Evolutionary conservation across 73 alveolate genomes (phyloP), one percentile per base, ranked within the genome.

Genomic region (Urostyla sp.): DNA sequence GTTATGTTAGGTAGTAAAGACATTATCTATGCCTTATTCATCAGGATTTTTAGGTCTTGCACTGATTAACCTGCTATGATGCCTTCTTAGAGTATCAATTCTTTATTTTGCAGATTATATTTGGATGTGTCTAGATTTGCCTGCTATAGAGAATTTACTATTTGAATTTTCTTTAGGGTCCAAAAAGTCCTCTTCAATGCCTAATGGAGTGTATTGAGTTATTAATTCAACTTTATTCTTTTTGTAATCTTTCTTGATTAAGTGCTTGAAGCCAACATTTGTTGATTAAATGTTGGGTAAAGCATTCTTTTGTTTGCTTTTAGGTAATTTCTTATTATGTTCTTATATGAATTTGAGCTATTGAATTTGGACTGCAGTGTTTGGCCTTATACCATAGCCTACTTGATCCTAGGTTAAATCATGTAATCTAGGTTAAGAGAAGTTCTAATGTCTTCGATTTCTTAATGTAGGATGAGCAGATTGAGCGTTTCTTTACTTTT

Each of bases 391-490:
- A 0, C 83, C 83, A 49, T 69, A 69, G 4, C 15, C 8, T 2
- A 69, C 69, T 49, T 69, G 40, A 49, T 69, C 60, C 16, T 40
- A 24, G 3, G 83, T 69, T n/a, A 69, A 49, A 49, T 69, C 83
- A 28, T 48, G 72, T 37, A 48, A 27, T 27, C 40, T 44, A 6
- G 83, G 44, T 11, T 44, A 43, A 1, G 5, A 5, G 20, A 57
- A 43, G 3, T 63, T 60, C 4, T 37, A 16, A 21, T 60, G 37
- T 23, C 27, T 63, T n/a, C 26, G n/a, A 7, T 32, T 49, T 43
- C 60, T 63, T 43, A 38, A 63, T 63, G 61, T 63, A 11, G 31
- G 8, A 10, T 26, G 5, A 11, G 43, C 13, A 35, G 76, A 11
- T 11, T 6, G 18, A 11, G 7, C 24, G 37, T 4, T 2, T 11